Conservation (phyloP, 805 yeast genomes). For the Naumovozyma baii region DNA sequence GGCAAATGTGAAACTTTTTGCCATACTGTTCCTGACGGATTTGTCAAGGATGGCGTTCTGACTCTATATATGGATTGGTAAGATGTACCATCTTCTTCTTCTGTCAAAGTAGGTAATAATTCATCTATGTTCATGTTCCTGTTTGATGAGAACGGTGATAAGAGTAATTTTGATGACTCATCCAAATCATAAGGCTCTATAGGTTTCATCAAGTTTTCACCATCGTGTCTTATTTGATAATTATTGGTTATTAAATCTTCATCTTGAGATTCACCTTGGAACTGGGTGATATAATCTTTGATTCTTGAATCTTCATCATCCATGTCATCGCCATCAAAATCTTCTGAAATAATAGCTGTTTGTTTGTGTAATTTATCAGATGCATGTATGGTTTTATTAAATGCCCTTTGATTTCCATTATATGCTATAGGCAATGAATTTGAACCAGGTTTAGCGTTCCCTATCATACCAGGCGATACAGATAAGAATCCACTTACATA, state of each 20-base stretch:
- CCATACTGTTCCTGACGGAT: background rate
- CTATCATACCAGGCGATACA: constrained; percentile 8
- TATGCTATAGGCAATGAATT: constrained; percentile 9
- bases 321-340: constrained; percentile 15
- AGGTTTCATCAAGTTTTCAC: background rate
- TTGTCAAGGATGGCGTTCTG: background rate
- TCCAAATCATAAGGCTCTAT: constrained; percentile 3
- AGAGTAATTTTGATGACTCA: constrained; percentile 6
- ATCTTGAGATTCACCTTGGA: constrained; percentile 6
- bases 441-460: constrained; percentile 1
- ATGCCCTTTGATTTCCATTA: constrained; percentile 1
- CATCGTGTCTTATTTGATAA: background rate
- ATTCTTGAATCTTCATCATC: constrained; percentile 12
- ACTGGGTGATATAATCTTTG: constrained; percentile 5
- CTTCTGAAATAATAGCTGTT: constrained; percentile 28
- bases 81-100: background rate
- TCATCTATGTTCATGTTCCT: constrained; percentile 1
- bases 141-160: constrained; percentile 13
- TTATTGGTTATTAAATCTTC: constrained; percentile 3
- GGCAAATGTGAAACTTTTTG: background rate
- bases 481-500: constrained; percentile 24
- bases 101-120: background rate
- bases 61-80: constrained; percentile 1
- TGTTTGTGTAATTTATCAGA: constrained; percentile 24
- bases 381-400: constrained; percentile 18